Conservation (phyloP, 2,329 filamentous ascomycete genomes). For the Aureobasidium leucospermi region DNA sequence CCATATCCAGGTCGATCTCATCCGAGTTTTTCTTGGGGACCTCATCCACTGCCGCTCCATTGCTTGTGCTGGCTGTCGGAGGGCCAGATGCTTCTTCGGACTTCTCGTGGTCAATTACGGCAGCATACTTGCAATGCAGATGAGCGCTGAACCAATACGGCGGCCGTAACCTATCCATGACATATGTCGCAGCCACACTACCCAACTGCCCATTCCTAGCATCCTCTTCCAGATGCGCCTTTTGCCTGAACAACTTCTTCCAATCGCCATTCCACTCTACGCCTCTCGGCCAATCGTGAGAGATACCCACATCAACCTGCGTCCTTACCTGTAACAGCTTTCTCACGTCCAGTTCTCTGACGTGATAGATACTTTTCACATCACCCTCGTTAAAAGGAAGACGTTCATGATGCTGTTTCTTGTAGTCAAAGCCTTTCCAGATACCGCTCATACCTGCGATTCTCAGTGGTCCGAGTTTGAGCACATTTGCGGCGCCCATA, state of each 20-base stretch:
- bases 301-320: conserved; percentile 84
- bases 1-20: conserved; percentile 54
- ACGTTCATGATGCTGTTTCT: conserved; percentile 73
- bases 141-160: conserved; percentile 86
- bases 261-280: conserved; percentile 74
- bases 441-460: conserved; percentile 91
- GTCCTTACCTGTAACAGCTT: conserved; percentile 79
- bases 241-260: conserved; percentile 60
- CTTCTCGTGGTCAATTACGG: conserved; percentile 45
- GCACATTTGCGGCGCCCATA: conserved; percentile 82
- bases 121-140: conserved; percentile 80
- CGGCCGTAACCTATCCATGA: conserved; percentile 75
- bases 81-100: not conserved
- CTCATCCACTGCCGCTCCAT: not conserved
- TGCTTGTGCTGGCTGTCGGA: not conserved
- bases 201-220: conserved; percentile 69
- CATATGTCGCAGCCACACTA: conserved; percentile 68
- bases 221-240: conserved; percentile 69
- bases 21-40: conserved; percentile 48
- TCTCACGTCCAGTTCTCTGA: conserved; percentile 81
- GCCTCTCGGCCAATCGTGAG: conserved; percentile 88
- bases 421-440: conserved; percentile 87
- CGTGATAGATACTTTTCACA: conserved; percentile 77
- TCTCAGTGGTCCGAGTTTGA: conserved; percentile 74
- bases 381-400: conserved; percentile 76